Percentiles rank a stretch among this genome's conserved stretches.
phyloP scores from a whole-genome alignment of 768 basidiomycete species.

The Pulveroboletus sp. region DNA sequence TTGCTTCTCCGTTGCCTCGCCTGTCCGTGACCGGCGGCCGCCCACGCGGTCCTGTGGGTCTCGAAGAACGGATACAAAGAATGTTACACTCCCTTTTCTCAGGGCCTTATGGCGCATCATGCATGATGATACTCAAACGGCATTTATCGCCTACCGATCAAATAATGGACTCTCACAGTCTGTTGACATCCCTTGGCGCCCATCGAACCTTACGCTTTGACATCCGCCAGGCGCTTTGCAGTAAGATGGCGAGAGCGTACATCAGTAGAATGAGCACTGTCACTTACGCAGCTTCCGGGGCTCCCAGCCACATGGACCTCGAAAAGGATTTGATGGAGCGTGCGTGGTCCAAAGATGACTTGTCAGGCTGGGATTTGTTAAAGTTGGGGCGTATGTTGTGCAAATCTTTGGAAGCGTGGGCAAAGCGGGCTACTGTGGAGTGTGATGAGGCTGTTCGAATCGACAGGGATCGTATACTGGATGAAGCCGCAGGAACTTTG shows the following conservation, averaged over 20 bases:
- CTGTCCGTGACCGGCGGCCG: conserved; percentile 50
- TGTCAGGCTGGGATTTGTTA: conserved; percentile 64
- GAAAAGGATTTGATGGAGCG: conserved; percentile 66
- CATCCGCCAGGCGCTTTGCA: conserved; percentile 58
- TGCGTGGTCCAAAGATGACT: conserved; percentile 70
- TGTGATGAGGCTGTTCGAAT: conserved; percentile 25
- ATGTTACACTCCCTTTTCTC: conserved; percentile 54
- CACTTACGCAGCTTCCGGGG: conserved; percentile 58
- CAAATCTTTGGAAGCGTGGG: conserved; percentile 60
- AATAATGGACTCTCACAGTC: conserved; percentile 21
- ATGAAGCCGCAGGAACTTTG: conserved; percentile 66
- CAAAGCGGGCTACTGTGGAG: conserved; percentile 33
- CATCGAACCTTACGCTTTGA: conserved; percentile 61
- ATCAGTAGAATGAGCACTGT: conserved; percentile 53
- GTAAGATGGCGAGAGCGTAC: conserved; percentile 64
- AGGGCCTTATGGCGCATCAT: conserved; percentile 64
- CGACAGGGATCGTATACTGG: conserved; percentile 56
- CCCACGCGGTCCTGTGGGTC: conserved; percentile 27
- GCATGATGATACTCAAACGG: conserved; percentile 59
- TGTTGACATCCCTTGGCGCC: conserved; percentile 52
- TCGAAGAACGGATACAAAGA: conserved; percentile 59
- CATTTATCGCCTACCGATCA: conserved; percentile 45
- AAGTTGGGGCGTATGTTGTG: conserved; percentile 54
- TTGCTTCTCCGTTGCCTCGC: conserved; percentile 64
- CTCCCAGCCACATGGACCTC: conserved; percentile 56